Evolutionary conservation across 2,329 filamentous ascomycete species (phyloP), one percentile per base, ranked within the genome.

Genomic region (Fusarium sublunatum): DNA sequence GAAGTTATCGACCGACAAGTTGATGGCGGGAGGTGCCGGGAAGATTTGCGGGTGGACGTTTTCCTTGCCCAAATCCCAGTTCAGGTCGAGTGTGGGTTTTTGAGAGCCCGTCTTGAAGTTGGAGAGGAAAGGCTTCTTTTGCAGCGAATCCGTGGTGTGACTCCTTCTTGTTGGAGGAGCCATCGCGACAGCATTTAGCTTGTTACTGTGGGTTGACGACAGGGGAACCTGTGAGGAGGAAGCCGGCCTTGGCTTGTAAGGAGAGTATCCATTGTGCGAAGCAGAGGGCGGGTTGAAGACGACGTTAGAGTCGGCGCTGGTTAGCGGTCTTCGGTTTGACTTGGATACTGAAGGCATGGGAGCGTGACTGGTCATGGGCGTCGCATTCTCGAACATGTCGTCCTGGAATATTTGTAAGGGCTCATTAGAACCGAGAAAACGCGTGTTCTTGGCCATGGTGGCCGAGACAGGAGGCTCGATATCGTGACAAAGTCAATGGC

Each of bases 171-270:
- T 75, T 2, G 90, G 90, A 29, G 89, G 89, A 44, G 87, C 85
- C 79, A 92, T 88, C 38, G 84, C 79, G 58, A 91, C 81, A 68
- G 87, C 83, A 72, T 90, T 88, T 63, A 95, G 80, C 70, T 86
- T 86, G 72, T 82, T 87, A 75, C 82, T 82, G 46, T 79, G 76
- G 13, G 79, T 68, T 69, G 81, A 83, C 67, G 77, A 76, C n/a
- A 88, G 83, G 63, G 84, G 86, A 69, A 83, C 84, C 62, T 82
- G 82, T 35, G 83, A 88, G 42, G 88, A 87, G 61, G 85, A 87
- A 68, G 85, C 84, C 53, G 82, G 84, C 38, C 78, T 78, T 68
- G 83, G 77, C 78, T 95, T 96, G 70, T 84, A 85, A 10, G 91
- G 92, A 51, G 91, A 96, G 55, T 83, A 83, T 71, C 81, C 83